A percentile compares a stretch with the other conserved stretches of the same genome.
These are phyloP conservation scores for Amaranthus palmeri DNA, from an alignment of 148 eudicot species.

Conservation along the genomic window DNA sequence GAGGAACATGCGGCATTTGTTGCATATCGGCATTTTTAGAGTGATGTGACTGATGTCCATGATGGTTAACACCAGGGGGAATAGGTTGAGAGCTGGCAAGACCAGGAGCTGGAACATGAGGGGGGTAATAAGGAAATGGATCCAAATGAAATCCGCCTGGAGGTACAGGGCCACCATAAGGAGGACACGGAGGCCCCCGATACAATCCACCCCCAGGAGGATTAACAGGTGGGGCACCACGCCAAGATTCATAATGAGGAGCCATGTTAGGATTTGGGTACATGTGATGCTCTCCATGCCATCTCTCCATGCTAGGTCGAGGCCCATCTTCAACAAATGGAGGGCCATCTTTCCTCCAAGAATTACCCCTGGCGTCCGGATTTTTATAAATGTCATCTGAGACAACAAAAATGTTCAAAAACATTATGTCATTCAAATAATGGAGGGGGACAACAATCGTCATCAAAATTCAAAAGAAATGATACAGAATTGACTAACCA, in stretches of 20 bases:
- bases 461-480: slow-evolving; percentile 9
- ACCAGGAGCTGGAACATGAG: slow-evolving; percentile 61
- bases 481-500: slow-evolving; percentile 32
- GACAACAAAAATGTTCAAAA: neutral
- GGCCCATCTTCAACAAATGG: slow-evolving; percentile 45
- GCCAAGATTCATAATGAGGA: slow-evolving; percentile 81
- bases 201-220: slow-evolving; percentile 72
- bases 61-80: slow-evolving; percentile 58
- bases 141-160: slow-evolving; percentile 86
- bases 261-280: slow-evolving; percentile 54
- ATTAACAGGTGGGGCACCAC: slow-evolving; percentile 66
- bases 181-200: slow-evolving; percentile 75
- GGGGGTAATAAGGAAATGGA: slow-evolving; percentile 72
- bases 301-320: slow-evolving; percentile 59
- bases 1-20: slow-evolving; percentile 62
- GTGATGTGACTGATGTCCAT: slow-evolving; percentile 71
- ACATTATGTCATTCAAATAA: neutral
- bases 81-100: slow-evolving; percentile 59
- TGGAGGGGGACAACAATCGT: neutral
- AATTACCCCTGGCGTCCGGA: slow-evolving; percentile 35
- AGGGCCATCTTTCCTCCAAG: slow-evolving; percentile 57
- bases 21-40: slow-evolving; percentile 61
- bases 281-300: slow-evolving; percentile 70
- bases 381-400: slow-evolving; percentile 34
- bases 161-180: slow-evolving; percentile 58